A percentile compares a stretch with the other conserved stretches of the same genome.
Evolutionary conservation across 306 rosid species (phyloP).

Genomic region (Cicer pinnatifidum): DNA sequence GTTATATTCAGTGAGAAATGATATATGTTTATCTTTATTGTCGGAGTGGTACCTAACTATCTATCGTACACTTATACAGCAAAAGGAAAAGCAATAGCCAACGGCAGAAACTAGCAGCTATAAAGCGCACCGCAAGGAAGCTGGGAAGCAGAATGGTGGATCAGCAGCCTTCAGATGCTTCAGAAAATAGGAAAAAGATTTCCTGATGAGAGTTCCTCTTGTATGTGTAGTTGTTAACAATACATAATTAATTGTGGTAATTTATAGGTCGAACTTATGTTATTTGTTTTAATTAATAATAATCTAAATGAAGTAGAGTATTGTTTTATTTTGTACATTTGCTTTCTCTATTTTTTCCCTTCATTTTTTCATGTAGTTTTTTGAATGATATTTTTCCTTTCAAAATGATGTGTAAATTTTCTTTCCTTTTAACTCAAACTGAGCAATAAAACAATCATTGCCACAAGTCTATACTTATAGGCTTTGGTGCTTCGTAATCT

Average conservation of each 20-base stretch:
- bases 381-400: conserved; percentile 26
- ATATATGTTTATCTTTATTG: conserved; percentile 14
- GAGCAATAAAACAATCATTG: neutral
- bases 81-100: conserved; percentile 54
- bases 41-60: conserved; percentile 13
- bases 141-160: conserved; percentile 60
- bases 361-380: neutral
- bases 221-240: conserved; percentile 42
- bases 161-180: conserved; percentile 49
- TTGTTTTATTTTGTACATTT: conserved; percentile 13
- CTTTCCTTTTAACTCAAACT: neutral
- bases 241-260: conserved; percentile 46
- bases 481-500: too few species aligned
- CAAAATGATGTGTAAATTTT: neutral
- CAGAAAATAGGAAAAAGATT: conserved; percentile 57
- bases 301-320: conserved; percentile 20
- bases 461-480: neutral
- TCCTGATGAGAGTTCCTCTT: conserved; percentile 55
- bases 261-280: conserved; percentile 39
- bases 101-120: conserved; percentile 69
- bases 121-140: conserved; percentile 68
- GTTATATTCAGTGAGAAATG: conserved; percentile 17
- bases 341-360: conserved; percentile 1
- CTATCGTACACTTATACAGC: conserved; percentile 38
- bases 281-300: conserved; percentile 24